Evolutionary conservation across 1,284 basidiomycete genomes (phyloP).

Genomic region (Leucoagaricus sp.): DNA sequence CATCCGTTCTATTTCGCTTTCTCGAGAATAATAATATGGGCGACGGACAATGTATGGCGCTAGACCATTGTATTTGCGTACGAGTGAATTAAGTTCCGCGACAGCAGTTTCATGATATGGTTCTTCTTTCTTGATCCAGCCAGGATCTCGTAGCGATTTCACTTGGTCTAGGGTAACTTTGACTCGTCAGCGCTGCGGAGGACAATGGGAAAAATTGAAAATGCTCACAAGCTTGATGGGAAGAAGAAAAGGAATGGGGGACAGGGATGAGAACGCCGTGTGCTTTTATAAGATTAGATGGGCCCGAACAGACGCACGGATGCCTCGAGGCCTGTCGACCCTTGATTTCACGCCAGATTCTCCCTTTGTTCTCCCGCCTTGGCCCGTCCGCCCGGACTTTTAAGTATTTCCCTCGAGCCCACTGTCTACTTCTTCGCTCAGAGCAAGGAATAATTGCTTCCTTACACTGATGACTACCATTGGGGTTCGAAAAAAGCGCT

Average conservation of each 20-base stretch:
- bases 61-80: conserved; percentile 78
- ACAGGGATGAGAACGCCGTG: conserved; percentile 19
- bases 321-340: conserved; percentile 43
- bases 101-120: conserved; percentile 74
- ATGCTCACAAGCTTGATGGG: conserved; percentile 14
- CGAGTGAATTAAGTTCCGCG: conserved; percentile 70
- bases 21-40: conserved; percentile 50
- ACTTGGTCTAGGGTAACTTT: conserved; percentile 47
- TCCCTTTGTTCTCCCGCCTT: conserved; percentile 2
- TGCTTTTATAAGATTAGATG: conserved; percentile 51
- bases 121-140: conserved; percentile 74
- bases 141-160: conserved; percentile 58
- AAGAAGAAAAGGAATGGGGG: conserved; percentile 27
- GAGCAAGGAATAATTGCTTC: conserved; percentile 1
- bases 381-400: neutral
- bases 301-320: conserved; percentile 34
- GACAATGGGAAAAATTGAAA: conserved; percentile 3
- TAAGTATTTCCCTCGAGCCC: conserved; percentile 7
- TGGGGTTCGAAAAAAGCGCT: neutral
- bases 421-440: neutral
- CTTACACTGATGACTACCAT: neutral
- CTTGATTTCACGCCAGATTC: neutral
- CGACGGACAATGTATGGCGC: conserved; percentile 77
- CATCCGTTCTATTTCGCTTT: conserved; percentile 58
- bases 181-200: neutral